Evolutionary conservation across 805 yeast genomes (phyloP), one percentile per base, ranked within the genome.

Genomic region (Wickerhamomyces subpelliculosus): DNA sequence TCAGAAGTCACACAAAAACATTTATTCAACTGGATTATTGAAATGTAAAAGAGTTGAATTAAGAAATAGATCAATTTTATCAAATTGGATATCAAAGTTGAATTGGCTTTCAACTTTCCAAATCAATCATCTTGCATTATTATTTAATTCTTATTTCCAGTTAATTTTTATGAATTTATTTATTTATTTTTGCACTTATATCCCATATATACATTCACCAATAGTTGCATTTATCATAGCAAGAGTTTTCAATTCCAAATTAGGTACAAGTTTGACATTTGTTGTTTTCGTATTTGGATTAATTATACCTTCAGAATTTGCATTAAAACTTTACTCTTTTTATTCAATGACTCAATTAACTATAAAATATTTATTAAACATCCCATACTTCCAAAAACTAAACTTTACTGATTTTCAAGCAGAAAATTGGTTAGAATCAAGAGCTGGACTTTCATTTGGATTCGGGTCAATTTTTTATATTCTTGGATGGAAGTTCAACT

Each of bases 351-450:
- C 40, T 19, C 34, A 37, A 8, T 31, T 47, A 9, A 40, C 42
- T 2, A 23, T 47, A n/a, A 37, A 32, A 22, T 29, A 40, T 3
- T 17, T 47, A 6, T 32, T 50, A 27, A 37, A 29, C 8, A 23
- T 38, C 18, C 31, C 48, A 17, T 50, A 50, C 27, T 47, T 50
- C 37, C 46, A 45, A 27, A 38, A 45, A 13, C 10, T 50, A 16
- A 34, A 38, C 14, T 30, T 48, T 3, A 37, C 41, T 8, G 39
- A 41, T 10, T 4, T 10, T 4, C 49, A 50, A 27, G 36, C 41
- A 9, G 33, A 37, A 8, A 27, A 34, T 6, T 50, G 53, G 55
- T 38, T 48, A 12, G 50, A 46, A 7, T 43, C 55, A 13, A 38
- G 55, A 25, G 20, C 35, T 8, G 55, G 53, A 1, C 9, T 48